Percentiles rank a stretch among this genome's conserved stretches.
Evolutionary conservation across 1,284 basidiomycete genomes (phyloP).

Genomic region (Cutaneotrichosporon sp.): DNA sequence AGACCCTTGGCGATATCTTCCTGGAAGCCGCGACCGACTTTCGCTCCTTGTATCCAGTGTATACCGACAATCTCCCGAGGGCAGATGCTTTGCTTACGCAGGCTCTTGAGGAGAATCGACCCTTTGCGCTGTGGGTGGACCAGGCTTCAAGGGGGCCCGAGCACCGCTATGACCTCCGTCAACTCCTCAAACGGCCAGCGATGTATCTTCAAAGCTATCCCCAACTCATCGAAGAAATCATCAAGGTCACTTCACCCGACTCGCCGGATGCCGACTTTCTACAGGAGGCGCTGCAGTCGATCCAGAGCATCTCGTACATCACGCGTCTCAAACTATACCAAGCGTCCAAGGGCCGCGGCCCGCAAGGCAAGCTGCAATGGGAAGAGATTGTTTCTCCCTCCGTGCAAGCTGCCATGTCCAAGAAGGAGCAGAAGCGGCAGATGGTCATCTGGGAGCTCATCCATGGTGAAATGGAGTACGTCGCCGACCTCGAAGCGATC

Average conservation of each 20-base stretch:
- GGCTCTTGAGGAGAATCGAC: conserved; percentile 72
- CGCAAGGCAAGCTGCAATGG: conserved; percentile 74
- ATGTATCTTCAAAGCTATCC: conserved; percentile 89
- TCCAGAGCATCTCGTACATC: conserved; percentile 68
- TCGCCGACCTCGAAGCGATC: conserved; percentile 85
- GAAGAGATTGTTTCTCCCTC: conserved; percentile 73
- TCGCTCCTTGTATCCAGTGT: conserved; percentile 74
- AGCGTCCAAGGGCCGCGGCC: conserved; percentile 70
- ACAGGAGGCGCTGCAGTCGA: conserved; percentile 65
- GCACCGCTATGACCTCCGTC: conserved; percentile 74
- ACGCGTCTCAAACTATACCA: conserved; percentile 81
- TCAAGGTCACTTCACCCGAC: conserved; percentile 66
- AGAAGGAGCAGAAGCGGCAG: conserved; percentile 78
- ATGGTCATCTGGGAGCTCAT: conserved; percentile 94
- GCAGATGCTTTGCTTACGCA: conserved; percentile 82
- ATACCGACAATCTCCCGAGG: conserved; percentile 75
- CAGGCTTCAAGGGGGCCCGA: conserved; percentile 57
- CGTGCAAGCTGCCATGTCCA: conserved; percentile 59
- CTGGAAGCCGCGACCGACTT: conserved; percentile 84
- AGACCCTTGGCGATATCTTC: conserved; percentile 84
- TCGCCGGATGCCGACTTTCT: conserved; percentile 78
- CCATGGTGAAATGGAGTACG: conserved; percentile 91
- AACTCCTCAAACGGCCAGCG: conserved; percentile 77
- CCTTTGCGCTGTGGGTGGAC: conserved; percentile 82
- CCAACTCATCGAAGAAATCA: conserved; percentile 76